phyloP scores from a whole-genome alignment of 495 filamentous ascomycete genomes.

The Penicillium egyptiacum region DNA sequence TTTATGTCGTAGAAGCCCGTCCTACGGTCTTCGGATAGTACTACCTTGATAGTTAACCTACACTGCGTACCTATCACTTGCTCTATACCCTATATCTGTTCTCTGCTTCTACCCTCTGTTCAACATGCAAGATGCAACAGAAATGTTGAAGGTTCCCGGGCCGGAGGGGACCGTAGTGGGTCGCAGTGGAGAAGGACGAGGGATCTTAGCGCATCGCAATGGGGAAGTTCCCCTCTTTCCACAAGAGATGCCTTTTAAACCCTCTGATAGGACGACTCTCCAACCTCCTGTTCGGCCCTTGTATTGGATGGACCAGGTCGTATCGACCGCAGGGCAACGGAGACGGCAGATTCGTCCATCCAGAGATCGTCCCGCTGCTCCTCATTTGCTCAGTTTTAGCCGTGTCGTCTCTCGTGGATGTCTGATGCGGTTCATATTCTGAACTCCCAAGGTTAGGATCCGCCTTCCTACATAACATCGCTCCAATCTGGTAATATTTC shows the following conservation, averaged over 20 bases:
- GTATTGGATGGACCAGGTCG: constrained; percentile 19
- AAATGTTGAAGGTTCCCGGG: constrained; percentile 30
- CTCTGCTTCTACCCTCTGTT: not conserved
- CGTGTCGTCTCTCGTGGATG: constrained; percentile 24
- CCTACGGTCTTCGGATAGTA: too few relatives aligned
- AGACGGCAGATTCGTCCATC: constrained; percentile 24
- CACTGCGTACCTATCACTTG: not conserved
- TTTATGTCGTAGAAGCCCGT: too few relatives aligned
- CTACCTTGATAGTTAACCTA: not conserved
- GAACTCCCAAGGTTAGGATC: constrained; percentile 19
- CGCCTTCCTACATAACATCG: constrained; percentile 18
- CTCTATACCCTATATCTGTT: not conserved
- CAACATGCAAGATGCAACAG: constrained; percentile 20
- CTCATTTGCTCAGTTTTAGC: constrained; percentile 27
- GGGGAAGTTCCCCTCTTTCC: constrained; percentile 23
- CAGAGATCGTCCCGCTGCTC: constrained; percentile 27
- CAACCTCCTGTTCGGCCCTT: constrained; percentile 29
- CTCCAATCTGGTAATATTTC: constrained; percentile 19
- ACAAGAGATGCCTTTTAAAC: constrained; percentile 11
- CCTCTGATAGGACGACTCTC: constrained; percentile 26
- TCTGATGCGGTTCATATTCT: constrained; percentile 23
- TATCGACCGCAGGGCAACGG: constrained; percentile 20
- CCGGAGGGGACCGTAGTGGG: constrained; percentile 36
- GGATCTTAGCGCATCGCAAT: constrained; percentile 23
- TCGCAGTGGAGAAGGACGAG: constrained; percentile 27